A percentile compares a stretch with the other conserved stretches of the same genome.
phyloP scores from a whole-genome alignment of 352 stramenopile genomes.

The Globisporangium middletonii region DNA sequence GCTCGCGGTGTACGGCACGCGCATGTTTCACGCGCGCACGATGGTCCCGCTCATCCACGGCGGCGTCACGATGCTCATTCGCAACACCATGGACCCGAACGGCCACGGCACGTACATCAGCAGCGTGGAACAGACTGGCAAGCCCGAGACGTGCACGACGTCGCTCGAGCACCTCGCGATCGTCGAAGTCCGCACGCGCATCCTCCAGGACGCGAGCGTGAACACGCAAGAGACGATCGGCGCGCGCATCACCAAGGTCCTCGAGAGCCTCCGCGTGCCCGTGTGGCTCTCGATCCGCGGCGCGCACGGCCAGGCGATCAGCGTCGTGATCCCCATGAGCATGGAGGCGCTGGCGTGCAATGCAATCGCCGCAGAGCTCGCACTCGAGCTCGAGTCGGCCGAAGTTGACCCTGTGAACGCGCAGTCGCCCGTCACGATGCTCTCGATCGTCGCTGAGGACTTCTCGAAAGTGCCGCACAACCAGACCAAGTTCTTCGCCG shows the following conservation, averaged over 20 bases:
- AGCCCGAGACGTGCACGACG: conserved; percentile 70
- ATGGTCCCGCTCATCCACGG: conserved; percentile 81
- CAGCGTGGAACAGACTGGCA: conserved; percentile 43
- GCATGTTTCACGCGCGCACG: conserved; percentile 84
- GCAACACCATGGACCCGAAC: conserved; percentile 78
- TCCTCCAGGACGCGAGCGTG: conserved; percentile 59
- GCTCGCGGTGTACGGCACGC: conserved; percentile 73
- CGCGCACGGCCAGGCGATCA: conserved; percentile 76
- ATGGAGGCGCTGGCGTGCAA: conserved; percentile 25
- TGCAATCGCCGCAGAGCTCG: conserved; percentile 53
- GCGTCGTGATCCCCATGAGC: conserved; percentile 53
- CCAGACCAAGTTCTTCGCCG: conserved; percentile 75
- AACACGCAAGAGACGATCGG: conserved; percentile 64
- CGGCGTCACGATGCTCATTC: conserved; percentile 79
- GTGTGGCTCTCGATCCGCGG: conserved; percentile 81
- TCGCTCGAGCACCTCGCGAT: conserved; percentile 79
- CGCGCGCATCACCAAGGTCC: conserved; percentile 61
- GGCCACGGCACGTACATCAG: conserved; percentile 82
- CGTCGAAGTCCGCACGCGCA: conserved; percentile 73
- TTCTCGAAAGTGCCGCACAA: conserved; percentile 66
- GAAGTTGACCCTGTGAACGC: conserved; percentile 70
- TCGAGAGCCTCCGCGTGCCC: conserved; percentile 55
- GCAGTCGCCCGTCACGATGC: conserved; percentile 72
- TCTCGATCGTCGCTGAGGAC: conserved; percentile 78
- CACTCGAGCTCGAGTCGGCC: conserved; percentile 50